Evolutionary conservation across 805 yeast species (phyloP), one percentile per base, ranked within the genome.

Genomic region (Lipomyces orientalis): DNA sequence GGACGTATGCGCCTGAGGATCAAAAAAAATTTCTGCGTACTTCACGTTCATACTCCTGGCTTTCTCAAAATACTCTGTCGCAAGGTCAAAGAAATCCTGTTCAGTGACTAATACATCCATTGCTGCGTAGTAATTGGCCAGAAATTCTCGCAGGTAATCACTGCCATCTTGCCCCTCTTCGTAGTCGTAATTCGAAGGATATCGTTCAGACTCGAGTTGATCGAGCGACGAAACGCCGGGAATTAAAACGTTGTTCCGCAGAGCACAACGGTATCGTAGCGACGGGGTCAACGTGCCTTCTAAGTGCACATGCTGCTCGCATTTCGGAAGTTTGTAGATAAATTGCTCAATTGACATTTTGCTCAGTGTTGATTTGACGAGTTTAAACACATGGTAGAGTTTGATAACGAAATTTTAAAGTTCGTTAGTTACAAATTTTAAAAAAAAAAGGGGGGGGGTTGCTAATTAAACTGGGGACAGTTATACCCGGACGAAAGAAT

Each of bases 271-370:
- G 78, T 88, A 89, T 61, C 90, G 80, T 43, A 89, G 83, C 58
- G 85, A 84, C n/a, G 95, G 94, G 66, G 88, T 89, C 62, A 90
- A 78, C 52, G 95, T 90, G 43, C 95, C 96, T 80, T 90, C 95
- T 54, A 90, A 76, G 78, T 90, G 97, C 63, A 90, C 85, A 75
- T 90, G 97, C 75, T 90, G 97, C 77, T 90, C 97, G 81, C 96
- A 90, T 78, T 90, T 90, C 67, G 97, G 96, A 60, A 90, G 81
- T 71, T 88, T 93, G 55, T 77, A 80, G 59, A 90, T 82, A 77
- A 89, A 90, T 25, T 25, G 29, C 29, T 25, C 29, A 25, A 25
- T 25, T 25, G 29, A 25, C 82, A 84, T 82, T 51, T 58, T 1
- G 29, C 29, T 25, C 3, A 25, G 3, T 2, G 29, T 25, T 25